Evolutionary conservation across 441 rosid species (phyloP).

Genomic region (Mallotus repandus): DNA sequence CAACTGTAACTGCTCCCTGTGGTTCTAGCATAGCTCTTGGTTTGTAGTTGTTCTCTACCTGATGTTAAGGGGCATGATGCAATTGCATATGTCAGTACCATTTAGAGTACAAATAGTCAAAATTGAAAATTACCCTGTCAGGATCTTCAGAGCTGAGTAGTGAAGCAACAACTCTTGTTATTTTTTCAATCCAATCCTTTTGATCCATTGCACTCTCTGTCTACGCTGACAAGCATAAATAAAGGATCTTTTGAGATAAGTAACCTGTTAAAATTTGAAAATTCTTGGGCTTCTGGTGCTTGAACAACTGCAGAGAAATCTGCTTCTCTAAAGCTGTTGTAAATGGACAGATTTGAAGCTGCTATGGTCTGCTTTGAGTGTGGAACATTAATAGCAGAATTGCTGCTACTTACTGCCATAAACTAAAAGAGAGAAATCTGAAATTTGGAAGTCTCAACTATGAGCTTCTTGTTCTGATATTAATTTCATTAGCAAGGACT

Average conservation of each 20-base stretch:
- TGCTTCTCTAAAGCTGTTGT: too few species aligned
- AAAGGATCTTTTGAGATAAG: constrained; percentile 67
- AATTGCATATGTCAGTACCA: too few species aligned
- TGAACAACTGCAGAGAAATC: too few species aligned
- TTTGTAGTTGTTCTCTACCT: constrained; percentile 30
- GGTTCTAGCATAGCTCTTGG: background rate
- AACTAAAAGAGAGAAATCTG: too few species aligned
- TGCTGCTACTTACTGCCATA: too few species aligned
- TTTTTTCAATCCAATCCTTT: constrained; percentile 99
- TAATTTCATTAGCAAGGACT: too few species aligned
- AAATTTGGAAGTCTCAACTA: too few species aligned
- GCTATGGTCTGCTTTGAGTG: too few species aligned
- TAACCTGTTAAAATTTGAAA: constrained; percentile 98
- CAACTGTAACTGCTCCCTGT: background rate
- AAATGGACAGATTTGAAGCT: too few species aligned
- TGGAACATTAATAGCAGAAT: too few species aligned
- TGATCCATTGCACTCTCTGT: constrained; percentile 98
- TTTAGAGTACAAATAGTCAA: constrained; percentile 7
- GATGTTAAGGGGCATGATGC: constrained; percentile 15
- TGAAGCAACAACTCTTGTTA: constrained; percentile 98
- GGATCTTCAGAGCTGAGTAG: constrained; percentile 97
- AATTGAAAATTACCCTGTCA: constrained; percentile 58
- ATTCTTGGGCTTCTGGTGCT: too few species aligned
- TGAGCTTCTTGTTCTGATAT: too few species aligned
- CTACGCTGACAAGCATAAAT: constrained; percentile 84